These are phyloP conservation scores for Penicillium canescens DNA, from an alignment of 495 filamentous ascomycete species.

Conservation along the genomic window DNA sequence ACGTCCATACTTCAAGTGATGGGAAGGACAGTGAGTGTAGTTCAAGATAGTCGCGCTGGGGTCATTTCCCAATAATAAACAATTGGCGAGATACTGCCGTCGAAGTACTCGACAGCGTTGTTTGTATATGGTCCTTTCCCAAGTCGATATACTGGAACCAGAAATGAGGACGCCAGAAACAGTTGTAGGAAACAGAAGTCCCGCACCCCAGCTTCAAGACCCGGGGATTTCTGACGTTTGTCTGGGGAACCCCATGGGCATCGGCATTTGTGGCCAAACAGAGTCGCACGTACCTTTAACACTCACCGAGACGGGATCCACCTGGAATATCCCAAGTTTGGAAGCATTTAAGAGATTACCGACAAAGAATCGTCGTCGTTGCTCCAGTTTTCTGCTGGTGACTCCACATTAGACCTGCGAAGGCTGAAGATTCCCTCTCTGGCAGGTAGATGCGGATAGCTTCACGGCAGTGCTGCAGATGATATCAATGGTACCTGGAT, in stretches of 20 bases:
- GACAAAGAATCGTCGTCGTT: neutral
- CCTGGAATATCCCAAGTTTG: conserved; percentile 6
- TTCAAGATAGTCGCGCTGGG: neutral
- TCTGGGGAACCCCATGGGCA: conserved; percentile 20
- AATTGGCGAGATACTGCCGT: neutral
- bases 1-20: conserved; percentile 25
- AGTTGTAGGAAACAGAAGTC: neutral
- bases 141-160: neutral
- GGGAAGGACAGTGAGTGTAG: neutral
- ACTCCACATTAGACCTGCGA: conserved; percentile 8
- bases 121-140: neutral
- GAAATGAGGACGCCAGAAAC: neutral
- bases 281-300: conserved; percentile 1
- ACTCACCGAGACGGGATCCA: conserved; percentile 17
- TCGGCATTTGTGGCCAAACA: conserved; percentile 16
- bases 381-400: neutral
- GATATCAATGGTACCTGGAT: conserved; percentile 10
- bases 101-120: neutral
- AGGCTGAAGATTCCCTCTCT: conserved; percentile 17
- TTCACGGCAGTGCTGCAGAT: neutral
- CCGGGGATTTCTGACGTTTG: conserved; percentile 13
- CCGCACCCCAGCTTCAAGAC: conserved; percentile 11
- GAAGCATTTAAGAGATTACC: conserved; percentile 3
- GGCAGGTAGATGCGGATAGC: conserved; percentile 23
- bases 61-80: conserved; percentile 16